Evolutionary conservation across 495 filamentous ascomycete species (phyloP), one percentile per base, ranked within the genome.

Genomic region (Darksidea phi): DNA sequence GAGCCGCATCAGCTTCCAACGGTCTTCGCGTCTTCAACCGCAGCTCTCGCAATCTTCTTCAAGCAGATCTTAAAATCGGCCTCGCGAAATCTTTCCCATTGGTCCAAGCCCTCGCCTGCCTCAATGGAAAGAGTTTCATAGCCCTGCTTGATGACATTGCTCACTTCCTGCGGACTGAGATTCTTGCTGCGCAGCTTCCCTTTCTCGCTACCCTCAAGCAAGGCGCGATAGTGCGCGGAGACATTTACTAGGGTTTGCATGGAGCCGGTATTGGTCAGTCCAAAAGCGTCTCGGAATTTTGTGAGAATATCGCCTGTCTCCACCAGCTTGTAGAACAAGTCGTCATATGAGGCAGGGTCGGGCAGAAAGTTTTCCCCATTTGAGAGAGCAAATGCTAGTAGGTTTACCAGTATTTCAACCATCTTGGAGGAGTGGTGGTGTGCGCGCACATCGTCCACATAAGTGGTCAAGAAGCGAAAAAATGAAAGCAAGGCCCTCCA

Each of bases 301-400:
- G 82, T 75, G 37, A 98, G 79, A 34, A 90, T 81, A 47, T 96
- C 90, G 2, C 91, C 91, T 15, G 84, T 88, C 73, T 98, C 94
- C 48, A 97, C 90, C 13, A 98, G 80, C 75, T 98, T 98, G 79
- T 98, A 98, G 75, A 98, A 96, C 11, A 98, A 80, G 69, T 97
- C 95, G 68, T 98, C 94, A 72, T 97, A 97, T 20, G 88, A 86
- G 37, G 88, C 80, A 20, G 91, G 84, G 55, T 87, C 89, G 0
- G 95, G 95, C n/a, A 97, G 84, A 74, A 97, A 97, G 7, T 87
- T 83, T 71, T 97, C 95, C 6, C 94, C 94, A 11, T 84, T 78
- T 5, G 88, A 91, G n/a, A 97, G 82, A 6, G 88, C 87, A 48
- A 97, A 83, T 13, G 89, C 90, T 26, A 98, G 74, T n/a, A 95